These are phyloP conservation scores for Paraphaeosphaeria minitans DNA, from an alignment of 2,329 filamentous ascomycete species.

Conservation along the genomic window DNA sequence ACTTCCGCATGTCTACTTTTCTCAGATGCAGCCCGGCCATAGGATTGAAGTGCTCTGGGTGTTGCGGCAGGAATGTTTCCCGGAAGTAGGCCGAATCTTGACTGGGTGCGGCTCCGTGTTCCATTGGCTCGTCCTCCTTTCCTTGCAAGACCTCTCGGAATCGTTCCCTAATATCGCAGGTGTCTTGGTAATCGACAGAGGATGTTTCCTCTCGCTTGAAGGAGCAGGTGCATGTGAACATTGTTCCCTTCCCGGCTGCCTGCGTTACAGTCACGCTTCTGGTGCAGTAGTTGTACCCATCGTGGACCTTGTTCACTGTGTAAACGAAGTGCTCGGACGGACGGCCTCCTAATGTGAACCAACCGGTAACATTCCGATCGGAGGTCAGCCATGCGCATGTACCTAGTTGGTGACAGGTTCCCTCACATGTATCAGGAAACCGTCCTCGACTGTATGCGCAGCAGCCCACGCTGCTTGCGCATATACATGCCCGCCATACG, in stretches of 20 bases:
- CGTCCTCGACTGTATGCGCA: constrained; percentile 57
- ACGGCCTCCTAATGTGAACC: constrained; percentile 56
- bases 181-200: constrained; percentile 41
- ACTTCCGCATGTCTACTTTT: constrained; percentile 59
- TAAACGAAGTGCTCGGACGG: constrained; percentile 57
- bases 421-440: constrained; percentile 58
- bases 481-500: constrained; percentile 63
- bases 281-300: constrained; percentile 59
- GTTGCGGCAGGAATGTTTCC: constrained; percentile 34
- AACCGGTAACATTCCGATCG: constrained; percentile 58
- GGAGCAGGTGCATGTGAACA: constrained; percentile 59
- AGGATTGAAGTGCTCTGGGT: constrained; percentile 46
- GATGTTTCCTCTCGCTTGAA: constrained; percentile 56
- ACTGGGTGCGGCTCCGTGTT: constrained; percentile 26
- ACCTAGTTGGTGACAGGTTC: background rate
- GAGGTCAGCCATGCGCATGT: background rate
- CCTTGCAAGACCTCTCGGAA: constrained; percentile 43
- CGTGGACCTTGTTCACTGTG: constrained; percentile 55
- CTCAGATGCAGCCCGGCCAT: constrained; percentile 54
- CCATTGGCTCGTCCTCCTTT: constrained; percentile 40
- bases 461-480: constrained; percentile 64
- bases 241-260: constrained; percentile 50
- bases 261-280: constrained; percentile 60
- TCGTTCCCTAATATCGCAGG: constrained; percentile 39
- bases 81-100: constrained; percentile 33